Base-by-base conservation (phyloP, 768 basidiomycete genomes). In the Collybiopsis luxurians region DNA sequence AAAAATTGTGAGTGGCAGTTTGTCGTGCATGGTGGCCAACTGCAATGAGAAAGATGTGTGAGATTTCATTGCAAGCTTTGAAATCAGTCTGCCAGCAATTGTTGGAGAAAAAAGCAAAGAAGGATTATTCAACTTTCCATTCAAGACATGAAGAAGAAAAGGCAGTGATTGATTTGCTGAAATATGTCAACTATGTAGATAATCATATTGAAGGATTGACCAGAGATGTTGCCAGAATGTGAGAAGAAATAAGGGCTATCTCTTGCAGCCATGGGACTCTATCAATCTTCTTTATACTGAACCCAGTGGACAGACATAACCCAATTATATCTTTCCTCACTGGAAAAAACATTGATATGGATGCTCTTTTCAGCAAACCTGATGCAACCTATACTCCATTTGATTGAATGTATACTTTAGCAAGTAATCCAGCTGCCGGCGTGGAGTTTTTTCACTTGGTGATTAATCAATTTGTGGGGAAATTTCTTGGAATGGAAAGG, bases 401-500 rank as follows among this genome's bases (percentile, higher is more conserved):
- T 39, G 53, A 58, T 31, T 53, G 61, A 0, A 53, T 57, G 1
- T 49, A 31, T 30, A 10, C 43, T 10, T 21, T 73, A 2, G 70
- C 70, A 0, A 26, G 36, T 0, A 68, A 75, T 53, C 73, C 72
- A 0, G 67, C 65, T 36, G 73, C 69, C 1, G 66, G 72, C 0
- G 72, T 72, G 0, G 62, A 68, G 44, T 75, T 72, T 51, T 75
- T 72, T 55, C 60, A 73, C 24, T 63, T 71, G 42, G 59, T 68
- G 40, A 64, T 74, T 1, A 40, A 58, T 0, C 56, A 61, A 0
- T 64, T 74, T n/a, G 40, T 71, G 2, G 27, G 59, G 1, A 61
- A 28, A 0, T 54, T 76, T 0, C 59, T 73, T 13, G 59, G 62
- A 0, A 62, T 72, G 28, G 34, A 56, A 11, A 12, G 58, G 15